Base-by-base conservation (phyloP, 192 early-diverging fungal species). In the Lobosporangium transversale region DNA sequence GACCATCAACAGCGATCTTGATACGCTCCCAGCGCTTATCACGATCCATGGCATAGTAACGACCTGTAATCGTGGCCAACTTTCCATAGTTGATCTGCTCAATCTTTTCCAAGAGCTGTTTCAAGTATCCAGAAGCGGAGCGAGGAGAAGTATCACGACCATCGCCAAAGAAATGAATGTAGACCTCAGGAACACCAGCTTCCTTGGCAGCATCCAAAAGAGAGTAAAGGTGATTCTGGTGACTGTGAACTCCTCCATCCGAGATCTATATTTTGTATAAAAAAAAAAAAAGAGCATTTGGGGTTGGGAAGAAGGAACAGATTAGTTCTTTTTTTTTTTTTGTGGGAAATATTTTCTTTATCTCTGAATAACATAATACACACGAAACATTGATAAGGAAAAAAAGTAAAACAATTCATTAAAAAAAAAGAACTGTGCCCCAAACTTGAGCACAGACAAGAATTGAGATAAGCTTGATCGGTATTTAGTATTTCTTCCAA, bases 31-130 rank as follows among this genome's bases (percentile, higher is more conserved):
- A 99, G 62, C 98, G 92, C 91, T 99, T 99, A 83, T 99, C 98
- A 80, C 98, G 94, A 81, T 99, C 98, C 98, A 99, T 99, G 58
- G 97, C 97, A 79, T 98, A 99, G 90, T 99, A 99, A 50, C 98
- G 91, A 27, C 98, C 98, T 12, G 90, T 84, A 53, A 99, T 89
- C 31, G 94, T 95, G 15, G 97, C 96, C n/a, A 99, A 48, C 66
- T 85, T 84, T 59, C 97, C 96, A 82, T 96, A 98, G 29, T 80
- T 65, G 64, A 93, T 66, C 64, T 88, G 84, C 36, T 86, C 60
- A 21, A 87, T 83, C 58, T 82, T 80, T 37, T 90, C 89, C 15
- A 88, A 66, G 68, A 98, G 84, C 67, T 93, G 83, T 62, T 84
- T 69, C 58, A 97, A 68, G 80, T 99, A 99, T 54, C 80, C 90